These are phyloP conservation scores for Graphiopsis chlorocephala DNA, from an alignment of 2,329 filamentous ascomycete species.

Conservation along the genomic window DNA sequence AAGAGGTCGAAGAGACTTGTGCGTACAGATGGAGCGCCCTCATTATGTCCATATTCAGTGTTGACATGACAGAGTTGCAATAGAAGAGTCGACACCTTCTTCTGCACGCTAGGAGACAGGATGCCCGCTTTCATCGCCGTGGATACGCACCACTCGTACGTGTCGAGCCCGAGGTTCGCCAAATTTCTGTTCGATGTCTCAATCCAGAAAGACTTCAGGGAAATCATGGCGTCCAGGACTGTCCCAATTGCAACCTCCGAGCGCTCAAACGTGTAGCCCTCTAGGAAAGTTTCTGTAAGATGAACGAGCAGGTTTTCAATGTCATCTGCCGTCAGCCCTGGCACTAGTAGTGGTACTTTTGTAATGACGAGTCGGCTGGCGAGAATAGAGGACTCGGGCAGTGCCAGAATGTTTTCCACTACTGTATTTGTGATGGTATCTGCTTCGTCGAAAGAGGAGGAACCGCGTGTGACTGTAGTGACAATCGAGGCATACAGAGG, in stretches of 20 bases:
- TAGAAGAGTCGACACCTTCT: slow-evolving; percentile 65
- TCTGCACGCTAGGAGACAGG: slow-evolving; percentile 67
- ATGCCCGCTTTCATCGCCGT: slow-evolving; percentile 64
- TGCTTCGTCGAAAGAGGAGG: neutral
- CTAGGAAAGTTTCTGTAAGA: slow-evolving; percentile 49
- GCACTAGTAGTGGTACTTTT: slow-evolving; percentile 23
- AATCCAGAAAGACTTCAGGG: slow-evolving; percentile 63
- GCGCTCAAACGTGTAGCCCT: slow-evolving; percentile 61
- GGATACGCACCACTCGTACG: slow-evolving; percentile 76
- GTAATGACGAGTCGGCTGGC: slow-evolving; percentile 26
- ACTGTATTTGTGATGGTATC: slow-evolving; percentile 4
- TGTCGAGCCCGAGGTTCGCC: slow-evolving; percentile 64
- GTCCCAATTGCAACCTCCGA: slow-evolving; percentile 71
- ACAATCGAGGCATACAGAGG: slow-evolving; percentile 26
- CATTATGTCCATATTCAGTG: slow-evolving; percentile 62
- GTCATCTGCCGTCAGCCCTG: slow-evolving; percentile 32
- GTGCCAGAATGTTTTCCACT: slow-evolving; percentile 27
- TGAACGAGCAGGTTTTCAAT: slow-evolving; percentile 47
- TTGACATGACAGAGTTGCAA: slow-evolving; percentile 66
- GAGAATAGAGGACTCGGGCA: slow-evolving; percentile 24
- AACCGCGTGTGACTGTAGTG: neutral
- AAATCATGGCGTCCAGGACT: slow-evolving; percentile 66
- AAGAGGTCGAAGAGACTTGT: slow-evolving; percentile 75
- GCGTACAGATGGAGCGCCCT: slow-evolving; percentile 57
- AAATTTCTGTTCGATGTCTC: slow-evolving; percentile 57